Evolutionary conservation across 164 flowering plant genomes (phyloP), one percentile per base, ranked within the genome.

Genomic region (Piper longum): DNA sequence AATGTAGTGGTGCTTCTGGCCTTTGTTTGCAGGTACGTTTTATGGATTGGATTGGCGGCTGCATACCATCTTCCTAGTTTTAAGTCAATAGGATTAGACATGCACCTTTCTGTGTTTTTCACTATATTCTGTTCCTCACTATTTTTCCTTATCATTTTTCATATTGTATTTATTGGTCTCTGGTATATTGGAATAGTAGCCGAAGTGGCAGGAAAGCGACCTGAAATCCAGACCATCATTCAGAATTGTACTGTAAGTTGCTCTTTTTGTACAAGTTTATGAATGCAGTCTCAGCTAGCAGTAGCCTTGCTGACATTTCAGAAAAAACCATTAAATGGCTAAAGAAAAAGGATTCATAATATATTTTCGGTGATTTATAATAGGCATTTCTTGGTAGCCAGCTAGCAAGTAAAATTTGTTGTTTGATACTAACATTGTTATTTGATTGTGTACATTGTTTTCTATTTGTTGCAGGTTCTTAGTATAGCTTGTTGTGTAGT

Each of bases 51-150:
- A 65, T 76, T 91, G 51, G 97, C 99, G 56, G 89, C 99, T 71
- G 41, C 91, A 51, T 91, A 91, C 74, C 99, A 95, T 81, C 96
- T 95, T 67, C 99, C 98, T 40, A 95, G 98, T 78, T 91, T 95
- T 80, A 96, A 80, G 70, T 92, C 99, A 70, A 95, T 95, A 98
- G 99, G 98, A 79, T 88, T 95, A 64, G 99, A 95, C 75, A 91
- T 95, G 99, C 91, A 91, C 66, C 89, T 95, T 44, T 95, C 99
- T 17, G 70, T 95, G 68, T 89, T 89, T 74, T 75, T 91, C 70
- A 82, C 96, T 36, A 87, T 95, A 59, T 95, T 78, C 61, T 61
- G 86, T 65, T 80, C 95, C 51, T 95, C 99, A 43, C 83, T 95
- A 69, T 64, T 86, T 54, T 89, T 95, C 75, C 89, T 95, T 70